Evolutionary conservation across 345 rosid genomes (phyloP).

Genomic region (Angophora floribunda): DNA sequence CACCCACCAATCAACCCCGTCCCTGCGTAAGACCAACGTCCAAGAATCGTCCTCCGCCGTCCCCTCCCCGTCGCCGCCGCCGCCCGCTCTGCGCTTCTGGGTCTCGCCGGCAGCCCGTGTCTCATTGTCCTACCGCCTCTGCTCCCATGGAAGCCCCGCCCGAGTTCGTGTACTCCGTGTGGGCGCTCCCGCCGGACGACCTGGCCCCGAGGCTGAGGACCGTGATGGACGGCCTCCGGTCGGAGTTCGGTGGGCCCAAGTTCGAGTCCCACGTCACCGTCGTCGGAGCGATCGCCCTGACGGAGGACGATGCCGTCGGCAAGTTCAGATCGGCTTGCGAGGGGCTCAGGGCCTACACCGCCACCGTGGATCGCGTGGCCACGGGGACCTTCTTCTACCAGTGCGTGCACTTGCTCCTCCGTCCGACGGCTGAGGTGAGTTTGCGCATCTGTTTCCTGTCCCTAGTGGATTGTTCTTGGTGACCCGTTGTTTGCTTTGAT

Average conservation of each 20-base stretch:
- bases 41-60: neutral
- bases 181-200: conserved; percentile 74
- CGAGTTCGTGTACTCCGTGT: conserved; percentile 55
- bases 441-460: accelerated
- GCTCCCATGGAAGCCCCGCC: neutral
- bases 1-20: neutral
- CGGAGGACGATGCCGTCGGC: conserved; percentile 52
- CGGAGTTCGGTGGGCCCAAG: conserved; percentile 67
- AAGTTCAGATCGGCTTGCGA: conserved; percentile 59
- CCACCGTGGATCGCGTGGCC: conserved; percentile 45
- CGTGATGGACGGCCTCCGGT: conserved; percentile 58
- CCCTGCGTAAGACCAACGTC: neutral
- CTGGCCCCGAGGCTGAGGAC: conserved; percentile 28
- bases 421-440: conserved; percentile 53
- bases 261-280: conserved; percentile 87
- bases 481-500: neutral
- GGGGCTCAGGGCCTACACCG: conserved; percentile 41
- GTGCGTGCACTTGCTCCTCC: conserved; percentile 66
- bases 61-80: neutral
- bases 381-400: conserved; percentile 71
- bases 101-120: neutral
- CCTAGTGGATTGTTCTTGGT: neutral
- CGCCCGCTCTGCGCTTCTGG: neutral
- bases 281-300: conserved; percentile 41
- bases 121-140: too few relatives aligned